Evolutionary conservation across 805 yeast genomes (phyloP), one percentile per base, ranked within the genome.

Genomic region (Starmerella cellae): DNA sequence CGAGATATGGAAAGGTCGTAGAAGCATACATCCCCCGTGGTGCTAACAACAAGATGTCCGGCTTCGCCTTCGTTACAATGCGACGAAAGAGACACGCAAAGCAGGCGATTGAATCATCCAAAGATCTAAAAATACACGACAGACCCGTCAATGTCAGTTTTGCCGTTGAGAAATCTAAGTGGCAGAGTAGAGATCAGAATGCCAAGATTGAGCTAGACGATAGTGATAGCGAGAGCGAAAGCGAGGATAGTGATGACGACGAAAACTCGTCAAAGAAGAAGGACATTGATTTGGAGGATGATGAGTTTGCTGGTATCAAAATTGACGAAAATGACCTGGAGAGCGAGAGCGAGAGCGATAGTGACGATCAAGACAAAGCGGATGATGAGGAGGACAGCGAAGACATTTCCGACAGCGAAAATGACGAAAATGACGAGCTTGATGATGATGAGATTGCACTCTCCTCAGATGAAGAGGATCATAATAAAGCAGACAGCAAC

Each of bases 61-160:
- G 98, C 10, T 91, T 88, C 70, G 98, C 85, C 0, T 91, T 91
- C 60, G 85, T 91, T 9, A 80, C 91, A 1, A 81, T 91, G 94
- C 75, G 75, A 56, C 82, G 79, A 55, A 69, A 75, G 48, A 63
- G 73, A 23, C 75, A 79, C 48, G 97, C 98, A 38, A 78, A 74
- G 52, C 69, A 66, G 43, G 97, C 95, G 1, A 75, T 87, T 28
- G 82, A 82, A 53, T 84, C 71, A 27, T 67, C 77, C 19, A 71
- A 68, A 39, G 94, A 81, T 6, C 63, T 87, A 57, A 76, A 82
- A 60, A 82, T 91, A 41, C 84, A 77, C 54, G 96, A 85, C 2
- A 75, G 98, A 62, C 79, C 75, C 49, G 96, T 91, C 37, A 91
- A 94, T 19, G 96, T 91, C 19, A 95, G 82, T 70, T 80, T 79